These are phyloP conservation scores for Kodamaea kaohsiungensis DNA, from an alignment of 805 yeast species.

Conservation along the genomic window DNA sequence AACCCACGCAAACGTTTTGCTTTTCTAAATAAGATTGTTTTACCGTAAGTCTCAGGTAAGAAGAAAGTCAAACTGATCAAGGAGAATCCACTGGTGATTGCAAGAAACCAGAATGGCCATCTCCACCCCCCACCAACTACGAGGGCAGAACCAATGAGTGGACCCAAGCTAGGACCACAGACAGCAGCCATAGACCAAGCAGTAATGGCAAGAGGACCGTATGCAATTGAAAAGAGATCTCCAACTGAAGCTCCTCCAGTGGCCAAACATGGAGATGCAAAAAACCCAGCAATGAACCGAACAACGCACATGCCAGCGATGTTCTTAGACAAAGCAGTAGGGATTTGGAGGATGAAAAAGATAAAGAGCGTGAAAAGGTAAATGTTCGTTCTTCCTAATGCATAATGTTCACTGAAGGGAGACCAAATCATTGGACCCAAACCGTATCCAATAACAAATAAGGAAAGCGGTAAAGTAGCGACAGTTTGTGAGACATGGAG, in stretches of 20 bases:
- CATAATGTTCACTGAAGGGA: conserved; percentile 58
- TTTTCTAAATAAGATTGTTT: conserved; percentile 47
- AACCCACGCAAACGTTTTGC: conserved; percentile 47
- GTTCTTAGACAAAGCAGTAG: conserved; percentile 52
- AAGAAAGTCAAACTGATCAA: conserved; percentile 33
- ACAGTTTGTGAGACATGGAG: conserved; percentile 45
- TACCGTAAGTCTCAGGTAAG: conserved; percentile 52
- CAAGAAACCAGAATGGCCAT: conserved; percentile 55
- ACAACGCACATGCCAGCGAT: conserved; percentile 52
- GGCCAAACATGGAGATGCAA: conserved; percentile 46
- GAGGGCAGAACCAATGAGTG: conserved; percentile 47
- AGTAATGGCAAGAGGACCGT: conserved; percentile 48
- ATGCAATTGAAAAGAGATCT: conserved; percentile 46
- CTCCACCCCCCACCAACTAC: conserved; percentile 48
- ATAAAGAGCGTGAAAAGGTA: conserved; percentile 48
- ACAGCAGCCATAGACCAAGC: conserved; percentile 56
- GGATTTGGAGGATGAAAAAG: conserved; percentile 55
- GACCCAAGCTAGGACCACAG: conserved; percentile 58
- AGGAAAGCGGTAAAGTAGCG: conserved; percentile 52
- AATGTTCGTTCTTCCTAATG: conserved; percentile 53
- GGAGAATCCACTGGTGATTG: conserved; percentile 40
- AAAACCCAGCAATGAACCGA: conserved; percentile 55
- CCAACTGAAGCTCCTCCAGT: conserved; percentile 60
- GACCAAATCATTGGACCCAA: conserved; percentile 60
- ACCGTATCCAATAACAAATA: conserved; percentile 63